Percentiles rank a stretch among this genome's conserved stretches.
These are phyloP conservation scores for Chionographis japonica DNA, from an alignment of 106 monocot species.

Conservation along the genomic window DNA sequence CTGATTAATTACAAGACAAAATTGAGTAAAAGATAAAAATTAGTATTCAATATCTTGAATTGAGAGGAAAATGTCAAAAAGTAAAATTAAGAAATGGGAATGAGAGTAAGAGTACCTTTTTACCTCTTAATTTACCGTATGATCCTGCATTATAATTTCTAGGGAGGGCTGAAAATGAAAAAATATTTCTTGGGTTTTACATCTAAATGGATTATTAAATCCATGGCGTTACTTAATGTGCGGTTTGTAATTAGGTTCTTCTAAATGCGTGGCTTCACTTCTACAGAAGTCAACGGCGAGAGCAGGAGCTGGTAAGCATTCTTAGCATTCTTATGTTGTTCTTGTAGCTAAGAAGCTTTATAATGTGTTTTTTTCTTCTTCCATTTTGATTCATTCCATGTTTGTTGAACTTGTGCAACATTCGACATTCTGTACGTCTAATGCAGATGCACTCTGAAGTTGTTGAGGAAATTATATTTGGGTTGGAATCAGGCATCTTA, in stretches of 20 bases:
- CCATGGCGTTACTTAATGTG: slow-evolving; percentile 2
- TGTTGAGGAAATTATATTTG: slow-evolving; percentile 88
- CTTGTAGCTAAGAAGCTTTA: background rate
- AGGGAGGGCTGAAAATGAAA: too few relatives aligned
- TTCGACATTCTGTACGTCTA: background rate
- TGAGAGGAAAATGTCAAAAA: too few relatives aligned
- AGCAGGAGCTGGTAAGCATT: slow-evolving; percentile 67
- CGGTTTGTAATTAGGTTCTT: slow-evolving; percentile 38
- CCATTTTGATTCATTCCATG: background rate
- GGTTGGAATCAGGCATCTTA: slow-evolving; percentile 95
- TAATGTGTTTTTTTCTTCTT: slow-evolving; percentile 1
- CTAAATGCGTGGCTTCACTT: slow-evolving; percentile 75
- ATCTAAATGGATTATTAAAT: background rate
- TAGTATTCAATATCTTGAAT: too few relatives aligned
- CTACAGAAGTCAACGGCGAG: slow-evolving; percentile 72
- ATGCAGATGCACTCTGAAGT: slow-evolving; percentile 78
- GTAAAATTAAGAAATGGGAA: too few relatives aligned
- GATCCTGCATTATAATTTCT: too few relatives aligned
- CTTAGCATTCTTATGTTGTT: background rate
- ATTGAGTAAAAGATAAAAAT: too few relatives aligned
- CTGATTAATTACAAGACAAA: too few relatives aligned
- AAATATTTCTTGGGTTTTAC: background rate
- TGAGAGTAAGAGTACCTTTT: too few relatives aligned
- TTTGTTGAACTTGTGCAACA: background rate
- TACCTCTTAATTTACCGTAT: too few relatives aligned